Conservation (phyloP, 257 asterid genomes). For the Gardenia jasminoides region DNA sequence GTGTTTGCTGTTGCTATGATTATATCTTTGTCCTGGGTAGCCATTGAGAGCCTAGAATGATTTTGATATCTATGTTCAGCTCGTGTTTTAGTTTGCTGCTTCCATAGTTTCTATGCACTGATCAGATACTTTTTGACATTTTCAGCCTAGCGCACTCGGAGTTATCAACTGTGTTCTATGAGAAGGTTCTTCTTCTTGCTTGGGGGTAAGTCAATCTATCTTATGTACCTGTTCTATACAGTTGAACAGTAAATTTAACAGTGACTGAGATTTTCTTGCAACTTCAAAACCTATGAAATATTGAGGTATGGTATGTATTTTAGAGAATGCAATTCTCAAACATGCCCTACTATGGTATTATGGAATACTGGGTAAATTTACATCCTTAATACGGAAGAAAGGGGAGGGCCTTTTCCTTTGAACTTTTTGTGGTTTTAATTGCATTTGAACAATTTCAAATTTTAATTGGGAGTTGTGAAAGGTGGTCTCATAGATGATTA, state of each 20-base stretch:
- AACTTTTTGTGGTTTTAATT: neutral
- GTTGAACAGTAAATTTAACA: neutral
- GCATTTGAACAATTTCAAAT: neutral
- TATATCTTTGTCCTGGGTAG: too few relatives aligned
- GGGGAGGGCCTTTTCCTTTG: neutral
- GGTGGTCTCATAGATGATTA: neutral
- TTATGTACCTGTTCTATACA: neutral
- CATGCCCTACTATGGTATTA: neutral
- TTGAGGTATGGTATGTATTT: neutral
- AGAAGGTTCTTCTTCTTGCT: constrained; percentile 93
- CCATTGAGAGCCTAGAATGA: too few relatives aligned
- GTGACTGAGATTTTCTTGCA: neutral
- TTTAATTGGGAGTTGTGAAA: neutral
- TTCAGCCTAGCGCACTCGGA: constrained; percentile 96
- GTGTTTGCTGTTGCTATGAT: too few relatives aligned
- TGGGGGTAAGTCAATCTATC: constrained; percentile 72
- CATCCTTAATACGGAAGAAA: neutral
- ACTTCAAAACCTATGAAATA: neutral
- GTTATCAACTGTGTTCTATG: constrained; percentile 83
- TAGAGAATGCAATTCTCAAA: neutral
- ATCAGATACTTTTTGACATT: constrained; percentile 19
- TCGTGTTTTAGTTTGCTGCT: neutral
- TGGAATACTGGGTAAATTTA: neutral
- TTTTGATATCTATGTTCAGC: too few relatives aligned
- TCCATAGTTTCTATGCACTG: constrained; percentile 6